phyloP scores from a whole-genome alignment of 1,284 basidiomycete species.

The Pseudozyma sp. region DNA sequence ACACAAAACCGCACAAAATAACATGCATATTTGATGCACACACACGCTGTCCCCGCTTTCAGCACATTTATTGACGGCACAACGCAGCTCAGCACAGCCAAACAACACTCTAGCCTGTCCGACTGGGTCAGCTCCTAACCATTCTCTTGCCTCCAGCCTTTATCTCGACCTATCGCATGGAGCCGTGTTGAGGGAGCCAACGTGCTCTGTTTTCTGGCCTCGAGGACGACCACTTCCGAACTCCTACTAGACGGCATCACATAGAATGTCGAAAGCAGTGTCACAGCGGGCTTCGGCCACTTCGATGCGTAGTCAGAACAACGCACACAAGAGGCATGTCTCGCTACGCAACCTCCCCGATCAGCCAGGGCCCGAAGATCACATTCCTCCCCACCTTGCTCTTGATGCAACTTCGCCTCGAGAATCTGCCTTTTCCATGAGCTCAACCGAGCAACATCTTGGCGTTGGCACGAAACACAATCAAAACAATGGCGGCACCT shows the following conservation, averaged over 20 bases:
- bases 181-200: neutral
- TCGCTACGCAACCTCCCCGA: constrained; percentile 44
- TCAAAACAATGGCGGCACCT: constrained; percentile 1
- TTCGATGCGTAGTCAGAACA: constrained; percentile 23
- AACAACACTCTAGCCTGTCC: too few species aligned
- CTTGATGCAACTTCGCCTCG: constrained; percentile 26
- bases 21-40: neutral
- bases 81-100: too few species aligned
- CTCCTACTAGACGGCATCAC: neutral
- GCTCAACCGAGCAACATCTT: constrained; percentile 34
- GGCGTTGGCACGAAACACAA: constrained; percentile 2
- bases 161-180: neutral
- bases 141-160: neutral
- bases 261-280: constrained; percentile 38
- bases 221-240: neutral
- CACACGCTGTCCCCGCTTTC: neutral
- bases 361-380: constrained; percentile 32
- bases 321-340: constrained; percentile 31
- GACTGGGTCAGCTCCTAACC: neutral
- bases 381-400: constrained; percentile 23
- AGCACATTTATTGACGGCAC: neutral
- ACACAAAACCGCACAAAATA: constrained; percentile 4
- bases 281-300: constrained; percentile 46
- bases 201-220: neutral
- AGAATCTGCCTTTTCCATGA: constrained; percentile 28